Percentiles rank a stretch among this genome's conserved stretches.
Evolutionary conservation across 495 filamentous ascomycete genomes (phyloP).

Genomic region (Tetracladium setigerum): DNA sequence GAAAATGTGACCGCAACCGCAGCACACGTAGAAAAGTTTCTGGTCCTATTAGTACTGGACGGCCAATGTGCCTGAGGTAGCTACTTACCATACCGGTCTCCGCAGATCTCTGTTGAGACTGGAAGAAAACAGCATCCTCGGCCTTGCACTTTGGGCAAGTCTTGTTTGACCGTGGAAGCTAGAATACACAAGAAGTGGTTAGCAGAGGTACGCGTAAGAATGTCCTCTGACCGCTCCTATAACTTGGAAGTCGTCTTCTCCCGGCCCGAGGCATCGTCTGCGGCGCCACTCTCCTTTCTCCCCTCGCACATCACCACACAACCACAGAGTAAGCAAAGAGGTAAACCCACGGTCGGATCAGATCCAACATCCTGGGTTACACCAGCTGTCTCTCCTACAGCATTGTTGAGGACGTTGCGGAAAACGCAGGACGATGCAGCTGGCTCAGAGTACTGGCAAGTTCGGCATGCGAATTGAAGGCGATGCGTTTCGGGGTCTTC

Average conservation of each 20-base stretch:
- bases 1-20: conserved; percentile 83
- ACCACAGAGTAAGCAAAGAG: conserved; percentile 26
- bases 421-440: conserved; percentile 84
- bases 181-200: conserved; percentile 36
- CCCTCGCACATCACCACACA: conserved; percentile 19
- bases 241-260: conserved; percentile 1
- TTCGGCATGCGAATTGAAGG: conserved; percentile 64
- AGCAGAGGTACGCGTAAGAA: conserved; percentile 29
- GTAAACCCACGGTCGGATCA: conserved; percentile 90
- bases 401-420: conserved; percentile 81
- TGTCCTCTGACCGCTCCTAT: conserved; percentile 3
- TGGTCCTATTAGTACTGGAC: conserved; percentile 26
- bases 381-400: conserved; percentile 89
- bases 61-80: not conserved
- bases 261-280: conserved; percentile 5
- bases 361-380: conserved; percentile 93
- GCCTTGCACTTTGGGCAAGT: conserved; percentile 77
- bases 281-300: not conserved
- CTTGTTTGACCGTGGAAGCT: conserved; percentile 82
- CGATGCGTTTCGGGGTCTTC: conserved; percentile 61
- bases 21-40: conserved; percentile 98
- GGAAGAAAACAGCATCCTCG: conserved; percentile 91
- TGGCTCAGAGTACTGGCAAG: conserved; percentile 80
- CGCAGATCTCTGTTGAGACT: conserved; percentile 91
- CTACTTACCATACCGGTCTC: conserved; percentile 93